Evolutionary conservation across 176 grass and related monocot species (phyloP).

Genomic region (Hordeum marinum): DNA sequence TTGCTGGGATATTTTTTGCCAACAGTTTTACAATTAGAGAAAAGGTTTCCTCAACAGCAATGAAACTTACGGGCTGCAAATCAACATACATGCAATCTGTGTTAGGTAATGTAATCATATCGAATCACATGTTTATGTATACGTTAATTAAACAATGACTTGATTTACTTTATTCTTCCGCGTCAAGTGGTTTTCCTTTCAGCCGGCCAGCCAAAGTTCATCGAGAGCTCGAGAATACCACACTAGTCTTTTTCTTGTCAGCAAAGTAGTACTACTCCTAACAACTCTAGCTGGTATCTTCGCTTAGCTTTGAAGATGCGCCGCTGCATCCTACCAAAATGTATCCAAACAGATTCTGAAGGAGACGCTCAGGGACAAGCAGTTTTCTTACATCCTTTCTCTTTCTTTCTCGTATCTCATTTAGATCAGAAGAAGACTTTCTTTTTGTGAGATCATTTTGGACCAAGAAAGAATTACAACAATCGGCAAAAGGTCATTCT

Average conservation of each 20-base stretch:
- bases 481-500: no score
- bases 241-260: background rate
- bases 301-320: background rate
- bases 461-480: no score
- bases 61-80: background rate
- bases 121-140: background rate
- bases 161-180: background rate
- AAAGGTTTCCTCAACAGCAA: background rate
- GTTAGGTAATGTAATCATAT: background rate
- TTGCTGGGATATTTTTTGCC: no score
- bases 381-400: no score
- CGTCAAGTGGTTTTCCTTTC: background rate
- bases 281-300: background rate
- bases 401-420: no score
- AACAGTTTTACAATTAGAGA: background rate
- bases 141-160: background rate
- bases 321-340: background rate
- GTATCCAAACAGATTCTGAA: background rate
- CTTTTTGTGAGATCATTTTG: no score
- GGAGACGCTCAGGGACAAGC: background rate
- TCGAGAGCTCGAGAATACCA: background rate
- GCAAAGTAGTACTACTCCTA: background rate
- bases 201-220: background rate
- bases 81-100: background rate
- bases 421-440: no score